Evolutionary conservation across 129 eudicot genomes (phyloP), one percentile per base, ranked within the genome.

Genomic region (Flaveria trinervia): DNA sequence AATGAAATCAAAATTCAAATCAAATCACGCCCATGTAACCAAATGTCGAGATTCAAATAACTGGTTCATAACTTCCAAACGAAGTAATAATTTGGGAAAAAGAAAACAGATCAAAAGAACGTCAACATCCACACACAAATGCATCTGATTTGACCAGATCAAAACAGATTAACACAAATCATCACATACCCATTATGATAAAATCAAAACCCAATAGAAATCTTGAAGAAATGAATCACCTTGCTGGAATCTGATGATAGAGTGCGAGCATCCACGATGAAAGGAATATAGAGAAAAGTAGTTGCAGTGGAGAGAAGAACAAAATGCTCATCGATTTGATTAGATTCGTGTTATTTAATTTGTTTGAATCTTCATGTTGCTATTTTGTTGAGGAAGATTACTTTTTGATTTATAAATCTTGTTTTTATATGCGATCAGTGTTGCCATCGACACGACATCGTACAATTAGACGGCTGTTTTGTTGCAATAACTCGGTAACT

Each of bases 391-490:
- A 39, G 74, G 68, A 72, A 72, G 79, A 79, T 36, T 49, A 36
- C 49, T 23, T 41, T 55, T 77, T 77, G 2, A 43, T 55, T 52
- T 41, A 50, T 62, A 45, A 16, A 22, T 65, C 54, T 49, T 49
- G 73, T 51, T 59, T 56, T 77, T 13, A 56, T 57, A 36, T 36
- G 41, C 41, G 41, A 36, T 36, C 41, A 36, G 41, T 36, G 41
- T 36, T 36, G 41, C 41, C 7, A 78, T 78, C 51, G 83, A 79
- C 83, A 79, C 73, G 83, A 72, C 73, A 79, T 11, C 83, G 64
- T 23, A 48, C 62, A 15, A 20, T 79, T 52, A 51, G 81, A 68
- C 74, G 75, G 83, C 68, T 79, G 83, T 79, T 79, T 79, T 79
- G 59, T 64, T 79, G 78, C 69, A 71, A 65, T 23, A 79, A 45